Conservation (phyloP, 768 basidiomycete species). For the Podaxis sp. region DNA sequence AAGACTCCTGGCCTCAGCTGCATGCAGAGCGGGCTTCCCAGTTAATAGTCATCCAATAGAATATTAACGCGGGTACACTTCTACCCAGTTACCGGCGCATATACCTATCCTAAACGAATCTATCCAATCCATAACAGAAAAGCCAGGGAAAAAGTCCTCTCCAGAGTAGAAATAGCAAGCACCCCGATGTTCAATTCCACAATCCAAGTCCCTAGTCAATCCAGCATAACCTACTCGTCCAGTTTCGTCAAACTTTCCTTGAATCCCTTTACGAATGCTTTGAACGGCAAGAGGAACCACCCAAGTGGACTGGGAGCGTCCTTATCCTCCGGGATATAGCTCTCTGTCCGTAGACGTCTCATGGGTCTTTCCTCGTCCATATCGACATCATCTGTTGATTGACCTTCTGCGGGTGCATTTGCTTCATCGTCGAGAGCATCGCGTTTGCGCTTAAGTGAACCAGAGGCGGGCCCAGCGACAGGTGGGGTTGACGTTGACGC, state of each 20-base stretch:
- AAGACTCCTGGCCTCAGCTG: no score
- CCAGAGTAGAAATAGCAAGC: background rate
- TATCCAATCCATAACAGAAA: background rate
- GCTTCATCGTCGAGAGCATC: conserved; percentile 43
- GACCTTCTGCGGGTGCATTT: conserved; percentile 21
- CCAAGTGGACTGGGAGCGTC: conserved; percentile 50
- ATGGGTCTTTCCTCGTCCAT: conserved; percentile 38
- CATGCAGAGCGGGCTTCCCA: background rate
- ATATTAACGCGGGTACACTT: background rate
- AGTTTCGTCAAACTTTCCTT: conserved; percentile 49
- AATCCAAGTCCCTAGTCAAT: background rate
- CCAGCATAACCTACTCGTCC: background rate
- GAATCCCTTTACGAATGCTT: conserved; percentile 67
- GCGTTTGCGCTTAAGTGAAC: conserved; percentile 40
- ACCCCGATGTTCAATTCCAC: background rate
- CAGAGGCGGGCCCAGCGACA: conserved; percentile 23
- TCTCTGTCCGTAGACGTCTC: conserved; percentile 53
- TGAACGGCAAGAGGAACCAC: conserved; percentile 64
- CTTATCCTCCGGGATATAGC: conserved; percentile 41
- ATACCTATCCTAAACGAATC: background rate
- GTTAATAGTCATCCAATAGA: background rate
- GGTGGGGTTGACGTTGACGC: conserved; percentile 40
- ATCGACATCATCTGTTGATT: background rate
- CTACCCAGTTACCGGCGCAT: background rate
- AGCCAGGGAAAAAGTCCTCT: background rate